Evolutionary conservation across 2,329 filamentous ascomycete genomes (phyloP), one percentile per base, ranked within the genome.

Genomic region (Talaromyces pinophilus): DNA sequence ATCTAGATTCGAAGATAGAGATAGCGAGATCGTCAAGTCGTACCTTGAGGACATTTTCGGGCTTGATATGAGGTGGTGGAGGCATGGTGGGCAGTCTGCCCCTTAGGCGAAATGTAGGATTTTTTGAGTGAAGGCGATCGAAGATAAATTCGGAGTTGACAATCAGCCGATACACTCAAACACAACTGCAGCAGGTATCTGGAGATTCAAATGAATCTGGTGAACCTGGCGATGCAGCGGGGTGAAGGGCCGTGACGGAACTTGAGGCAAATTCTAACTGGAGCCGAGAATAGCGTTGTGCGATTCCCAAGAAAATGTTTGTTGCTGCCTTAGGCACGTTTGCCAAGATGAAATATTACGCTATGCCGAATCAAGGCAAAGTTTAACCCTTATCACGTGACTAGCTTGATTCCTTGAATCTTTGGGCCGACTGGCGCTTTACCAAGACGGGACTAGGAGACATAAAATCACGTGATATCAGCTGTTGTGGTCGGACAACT

Each of bases 11-110:
- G 13, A 57, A 22, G 5, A 57, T 15, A 38, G 46, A 42, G 46
- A 62, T 54, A 28, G 68, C 35, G 48, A 63, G 30, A 57, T 52
- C 42, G 38, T 63, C 52, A 2, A 59, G 63, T 74, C 82, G 77
- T 76, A 85, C 84, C 81, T 97, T 97, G 81, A 98, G 89, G 79
- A 97, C 93, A 90, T 99, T 99, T 86, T 99, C 95, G 78, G 95
- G 95, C 83, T 96, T 96, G 80, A 95, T 93, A 81, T 98, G 93
- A 74, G 93, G 91, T 84, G 93, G 93, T 80, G 95, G 95, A 85
- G 95, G 92, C 95, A 94, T 90, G 78, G 76, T 88, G 81, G 80
- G 77, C 74, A 74, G 76, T 69, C 72, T 73, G 71, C 72, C 72
- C 74, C 71, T 73, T 72, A 67, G 69, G 72, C 63, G 59, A 63